These are phyloP conservation scores for Pseudogymnoascus sp. DNA, from an alignment of 2,329 filamentous ascomycete genomes.

Conservation along the genomic window DNA sequence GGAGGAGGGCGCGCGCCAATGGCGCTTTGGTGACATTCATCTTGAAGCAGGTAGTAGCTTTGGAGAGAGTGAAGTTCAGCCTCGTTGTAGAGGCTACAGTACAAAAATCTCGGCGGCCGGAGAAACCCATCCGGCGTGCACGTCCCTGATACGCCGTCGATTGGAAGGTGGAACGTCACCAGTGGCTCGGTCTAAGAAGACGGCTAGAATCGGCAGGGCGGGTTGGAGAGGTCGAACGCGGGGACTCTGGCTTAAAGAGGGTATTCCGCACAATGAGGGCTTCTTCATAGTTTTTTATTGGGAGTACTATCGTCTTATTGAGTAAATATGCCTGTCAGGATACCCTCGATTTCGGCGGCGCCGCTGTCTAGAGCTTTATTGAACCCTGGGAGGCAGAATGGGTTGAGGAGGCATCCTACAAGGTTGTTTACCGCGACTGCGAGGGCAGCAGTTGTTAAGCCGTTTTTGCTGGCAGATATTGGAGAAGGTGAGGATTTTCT, in stretches of 20 bases:
- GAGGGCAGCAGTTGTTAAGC: conserved; percentile 53
- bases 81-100: background rate
- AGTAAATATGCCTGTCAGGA: conserved; percentile 1
- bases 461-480: conserved; percentile 77
- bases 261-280: background rate
- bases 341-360: background rate
- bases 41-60: background rate
- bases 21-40: background rate
- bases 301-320: background rate
- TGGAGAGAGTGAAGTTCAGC: background rate
- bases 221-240: background rate
- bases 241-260: background rate
- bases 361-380: background rate
- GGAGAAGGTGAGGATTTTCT: conserved; percentile 58
- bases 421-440: conserved; percentile 23
- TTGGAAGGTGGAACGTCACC: background rate
- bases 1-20: background rate
- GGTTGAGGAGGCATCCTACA: conserved; percentile 10
- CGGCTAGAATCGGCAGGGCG: background rate
- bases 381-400: background rate
- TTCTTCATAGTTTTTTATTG: background rate
- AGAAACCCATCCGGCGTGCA: background rate
- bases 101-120: background rate
- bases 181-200: background rate
- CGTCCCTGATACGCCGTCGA: background rate